Base-by-base conservation (phyloP, 257 asterid species). In the Thymus quinquecostatus region DNA sequence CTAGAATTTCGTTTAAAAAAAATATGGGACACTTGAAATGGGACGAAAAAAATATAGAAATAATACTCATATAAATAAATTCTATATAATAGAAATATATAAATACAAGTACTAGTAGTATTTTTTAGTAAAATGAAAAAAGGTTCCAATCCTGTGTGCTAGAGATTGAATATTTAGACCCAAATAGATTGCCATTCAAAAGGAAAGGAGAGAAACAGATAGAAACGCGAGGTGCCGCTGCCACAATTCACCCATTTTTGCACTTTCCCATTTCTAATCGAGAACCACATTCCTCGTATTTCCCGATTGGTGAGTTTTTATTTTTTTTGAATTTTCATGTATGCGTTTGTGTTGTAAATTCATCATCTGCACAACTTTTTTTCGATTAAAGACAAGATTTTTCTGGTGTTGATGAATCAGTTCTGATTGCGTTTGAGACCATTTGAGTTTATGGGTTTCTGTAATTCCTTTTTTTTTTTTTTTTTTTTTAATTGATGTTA, bases 201-300 rank as follows among this genome's bases (percentile, higher is more conserved):
- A 81, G 69, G 61, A 59, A 81, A 71, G 65, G 72, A 54, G 79
- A 80, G 88, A 83, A 78, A 80, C 83, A 72, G 90, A 85, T 81
- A 82, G 80, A 87, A 83, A 70, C 45, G 84, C 90, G 83, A 81
- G 81, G 82, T 83, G 79, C 88, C 88, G 77, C 86, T 64, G 70
- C 66, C 71, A 45, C 32, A 74, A 69, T 71, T 27, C 53, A 50
- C 21, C 21, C 21, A 21, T 21, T 21, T 21, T 21, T 21, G 79
- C 53, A 32, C 61, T 77, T 73, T 34, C 65, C 77, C 66, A 44
- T 30, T 62, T 7, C n/a, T 11, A 69, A 70, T 74, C 67, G 75
- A 21, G 74, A 8, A 47, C 30, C 70, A 53, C 45, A 59, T 43
- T 32, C 60, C 62, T 59, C 68, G 64, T 28, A 41, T 48, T 69